phyloP scores from a whole-genome alignment of 257 asterid species.

The Anisodus acutangulus region DNA sequence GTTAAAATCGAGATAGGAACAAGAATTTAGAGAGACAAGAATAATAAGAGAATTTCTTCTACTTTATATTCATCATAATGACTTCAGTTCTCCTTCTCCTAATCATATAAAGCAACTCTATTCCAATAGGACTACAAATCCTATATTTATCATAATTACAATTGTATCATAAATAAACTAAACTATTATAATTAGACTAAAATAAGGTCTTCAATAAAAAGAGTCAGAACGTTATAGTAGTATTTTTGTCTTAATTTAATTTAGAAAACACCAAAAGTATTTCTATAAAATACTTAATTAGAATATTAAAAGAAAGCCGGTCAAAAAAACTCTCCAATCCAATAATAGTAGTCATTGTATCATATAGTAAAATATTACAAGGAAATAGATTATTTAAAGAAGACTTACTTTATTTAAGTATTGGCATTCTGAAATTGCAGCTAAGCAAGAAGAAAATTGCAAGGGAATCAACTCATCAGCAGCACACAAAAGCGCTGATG shows the following conservation, averaged over 20 bases:
- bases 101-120: no score
- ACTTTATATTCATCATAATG: no score
- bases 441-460: constrained; percentile 41
- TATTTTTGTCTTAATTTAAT: neutral
- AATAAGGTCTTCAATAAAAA: neutral
- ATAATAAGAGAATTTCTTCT: no score
- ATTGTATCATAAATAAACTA: no score
- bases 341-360: neutral
- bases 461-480: constrained; percentile 47
- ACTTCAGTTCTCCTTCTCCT: no score
- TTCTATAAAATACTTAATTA: neutral
- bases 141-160: no score
- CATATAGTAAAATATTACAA: neutral
- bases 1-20: no score
- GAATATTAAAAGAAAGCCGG: neutral
- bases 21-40: no score
- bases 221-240: no score
- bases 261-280: neutral
- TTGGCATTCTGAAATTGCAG: constrained; percentile 43
- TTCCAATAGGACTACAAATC: no score
- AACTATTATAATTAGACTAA: no score
- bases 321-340: constrained; percentile 13
- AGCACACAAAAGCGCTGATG: constrained; percentile 62
- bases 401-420: constrained; percentile 46
- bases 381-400: neutral